Base-by-base conservation (phyloP, 768 basidiomycete species). In the Agaricus subrufescens region DNA sequence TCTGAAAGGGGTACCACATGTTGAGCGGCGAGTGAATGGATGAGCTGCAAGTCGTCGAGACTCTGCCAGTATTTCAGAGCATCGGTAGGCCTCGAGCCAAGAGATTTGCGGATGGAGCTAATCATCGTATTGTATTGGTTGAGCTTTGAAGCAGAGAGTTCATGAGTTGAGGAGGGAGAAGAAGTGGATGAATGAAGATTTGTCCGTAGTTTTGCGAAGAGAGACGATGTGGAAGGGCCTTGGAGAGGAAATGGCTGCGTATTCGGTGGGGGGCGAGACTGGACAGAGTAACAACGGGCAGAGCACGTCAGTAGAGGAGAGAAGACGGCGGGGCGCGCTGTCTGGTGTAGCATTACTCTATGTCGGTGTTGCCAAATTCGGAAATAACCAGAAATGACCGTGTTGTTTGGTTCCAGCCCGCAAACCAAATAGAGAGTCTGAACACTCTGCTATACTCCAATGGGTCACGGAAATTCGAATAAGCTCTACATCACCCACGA, bases 401-500 rank as follows among this genome's bases (percentile, higher is more conserved):
- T 39, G 15, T 34, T 56, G 40, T 42, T 52, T 29, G 60, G 57
- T 10, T 46, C 38, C 2, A 19, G 44, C 23, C 26, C 46, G 30
- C 34, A 29, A 29, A 30, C 47, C 54, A 56, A 56, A 56, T 15
- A 49, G 12, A 15, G 26, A 15, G 44, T 8, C 34, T 15, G 40
- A 25, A 6, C 31, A 12, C 40, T 23, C 15, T 31, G 27, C 29
- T 23, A 47, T 52, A 15, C 52, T 51, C 72, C 61, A 56, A 91
- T 91, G 89, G 89, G 91, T 49, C 90, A 93, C 75, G 91, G 91
- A 68, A 91, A 89, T 66, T 88, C 87, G 31, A 78, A 88, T 78
- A 92, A 92, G 69, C 73, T 94, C 29, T 94, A 94, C 67, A 89
- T 94, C 66, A 94, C 91, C 3, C 91, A 94, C 66, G 85, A 89